These are phyloP conservation scores for Alnus rubra DNA, from an alignment of 306 rosid genomes.

Conservation along the genomic window DNA sequence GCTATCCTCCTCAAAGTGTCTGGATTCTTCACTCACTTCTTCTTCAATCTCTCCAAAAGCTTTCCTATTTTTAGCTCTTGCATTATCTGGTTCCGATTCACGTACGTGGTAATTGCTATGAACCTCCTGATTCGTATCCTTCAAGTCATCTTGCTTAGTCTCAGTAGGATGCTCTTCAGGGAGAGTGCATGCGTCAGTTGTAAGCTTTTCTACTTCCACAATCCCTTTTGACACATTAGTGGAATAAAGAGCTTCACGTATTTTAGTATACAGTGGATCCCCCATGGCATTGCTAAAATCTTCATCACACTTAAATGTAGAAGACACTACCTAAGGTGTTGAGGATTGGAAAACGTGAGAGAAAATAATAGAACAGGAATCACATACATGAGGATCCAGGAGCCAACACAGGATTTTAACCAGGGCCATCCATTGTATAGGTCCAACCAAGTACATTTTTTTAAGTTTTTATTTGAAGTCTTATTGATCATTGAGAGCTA, in stretches of 20 bases:
- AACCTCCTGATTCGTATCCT: constrained; percentile 31
- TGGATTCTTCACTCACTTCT: constrained; percentile 39
- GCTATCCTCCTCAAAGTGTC: constrained; percentile 32
- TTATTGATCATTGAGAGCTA: not conserved
- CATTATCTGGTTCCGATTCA: constrained; percentile 21
- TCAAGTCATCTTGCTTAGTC: constrained; percentile 27
- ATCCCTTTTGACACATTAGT: constrained; percentile 29
- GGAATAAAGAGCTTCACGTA: constrained; percentile 50
- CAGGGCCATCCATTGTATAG: not conserved
- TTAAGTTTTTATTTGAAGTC: not conserved
- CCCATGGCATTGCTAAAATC: constrained; percentile 64
- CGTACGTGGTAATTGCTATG: constrained; percentile 25
- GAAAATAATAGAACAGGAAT: constrained; percentile 2
- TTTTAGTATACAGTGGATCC: constrained; percentile 55
- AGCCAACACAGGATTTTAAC: not conserved
- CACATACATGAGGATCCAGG: constrained; percentile 1
- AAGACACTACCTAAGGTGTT: constrained; percentile 64
- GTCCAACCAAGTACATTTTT: not conserved
- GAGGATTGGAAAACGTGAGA: constrained; percentile 21
- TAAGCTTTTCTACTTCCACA: constrained; percentile 30
- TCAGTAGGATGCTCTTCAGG: constrained; percentile 30
- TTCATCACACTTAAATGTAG: constrained; percentile 48
- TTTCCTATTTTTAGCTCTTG: constrained; percentile 21
- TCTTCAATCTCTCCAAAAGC: constrained; percentile 66
- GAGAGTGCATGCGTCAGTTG: constrained; percentile 26